Evolutionary conservation across 2,329 filamentous ascomycete species (phyloP), one percentile per base, ranked within the genome.

Genomic region (Keithomyces neogunnii): DNA sequence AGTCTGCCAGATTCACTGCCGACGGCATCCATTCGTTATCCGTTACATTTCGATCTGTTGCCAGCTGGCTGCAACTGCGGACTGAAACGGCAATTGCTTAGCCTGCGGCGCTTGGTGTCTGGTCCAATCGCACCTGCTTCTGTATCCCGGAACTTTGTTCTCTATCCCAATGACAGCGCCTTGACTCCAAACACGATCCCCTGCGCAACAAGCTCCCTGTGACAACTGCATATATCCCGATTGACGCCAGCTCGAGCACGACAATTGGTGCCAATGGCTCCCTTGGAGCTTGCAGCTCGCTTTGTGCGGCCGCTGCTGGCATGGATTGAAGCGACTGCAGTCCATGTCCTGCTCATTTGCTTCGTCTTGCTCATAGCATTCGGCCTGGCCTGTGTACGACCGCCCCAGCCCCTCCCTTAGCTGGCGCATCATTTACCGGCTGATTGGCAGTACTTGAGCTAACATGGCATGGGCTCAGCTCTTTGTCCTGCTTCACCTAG

Each of bases 401-500:
- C 31, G 31, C 32, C n/a, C 5, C 35, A 3, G 26, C 36, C 31
- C 31, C 32, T 26, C 5, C 35, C 4, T 26, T 8, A 13, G 6
- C 31, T 29, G 3, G 10, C 28, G 28, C n/a, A 29, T 28, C 5
- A 2, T 33, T 31, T 29, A 11, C 11, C 19, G 26, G 6, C 4
- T 30, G 19, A 7, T 33, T n/a, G 32, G 11, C 19, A 26, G 11
- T 26, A 32, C 11, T 26, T 38, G 38, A 49, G 45, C 55, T 59
- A 39, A 59, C 48, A 42, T 50, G 29, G 28, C 39, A 10, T 38
- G 38, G 11, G 36, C 46, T 29, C 51, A 73, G 70, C 63, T 84
- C 61, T 91, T 87, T 63, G 62, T 81, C 48, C 70, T 84, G 54
- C 79, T 96, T 47, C 83, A 82, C 64, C 67, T 89, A 53, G 75